Conservation (phyloP, 1,139 yeast species). For the Geotrichum carabidarum region DNA sequence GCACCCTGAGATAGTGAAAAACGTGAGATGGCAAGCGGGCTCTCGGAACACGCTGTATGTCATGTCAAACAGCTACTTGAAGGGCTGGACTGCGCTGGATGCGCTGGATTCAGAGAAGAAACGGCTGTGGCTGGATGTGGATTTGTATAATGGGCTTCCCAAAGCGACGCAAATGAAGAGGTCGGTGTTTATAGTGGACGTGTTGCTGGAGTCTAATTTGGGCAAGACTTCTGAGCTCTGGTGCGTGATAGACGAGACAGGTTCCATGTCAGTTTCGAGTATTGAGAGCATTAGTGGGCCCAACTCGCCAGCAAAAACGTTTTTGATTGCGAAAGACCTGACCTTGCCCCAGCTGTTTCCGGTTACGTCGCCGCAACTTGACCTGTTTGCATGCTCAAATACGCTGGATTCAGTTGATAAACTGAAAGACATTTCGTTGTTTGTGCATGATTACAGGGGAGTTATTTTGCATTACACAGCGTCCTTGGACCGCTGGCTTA, state of each 20-base stretch:
- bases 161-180: slow-evolving; percentile 30
- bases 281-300: slow-evolving; percentile 47
- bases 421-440: slow-evolving; percentile 38
- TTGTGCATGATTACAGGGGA: slow-evolving; percentile 50
- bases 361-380: slow-evolving; percentile 17
- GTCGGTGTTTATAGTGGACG: slow-evolving; percentile 54
- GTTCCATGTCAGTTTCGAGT: slow-evolving; percentile 46
- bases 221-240: slow-evolving; percentile 52
- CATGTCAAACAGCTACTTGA: slow-evolving; percentile 50
- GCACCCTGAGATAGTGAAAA: slow-evolving; percentile 58
- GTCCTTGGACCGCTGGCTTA: slow-evolving; percentile 38
- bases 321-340: slow-evolving; percentile 28
- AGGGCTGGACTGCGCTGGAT: slow-evolving; percentile 72
- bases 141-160: slow-evolving; percentile 34
- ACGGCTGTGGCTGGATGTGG: slow-evolving; percentile 55
- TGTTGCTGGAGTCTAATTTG: slow-evolving; percentile 44
- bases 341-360: slow-evolving; percentile 19
- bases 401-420: slow-evolving; percentile 3
- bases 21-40: slow-evolving; percentile 34
- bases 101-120: slow-evolving; percentile 38
- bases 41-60: slow-evolving; percentile 51
- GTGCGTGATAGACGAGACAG: slow-evolving; percentile 45
- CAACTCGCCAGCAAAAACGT: slow-evolving; percentile 43
- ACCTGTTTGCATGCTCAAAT: slow-evolving; percentile 19
- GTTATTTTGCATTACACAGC: slow-evolving; percentile 46